Base-by-base conservation (phyloP, 306 rosid genomes). In the Carpinus fangiana region DNA sequence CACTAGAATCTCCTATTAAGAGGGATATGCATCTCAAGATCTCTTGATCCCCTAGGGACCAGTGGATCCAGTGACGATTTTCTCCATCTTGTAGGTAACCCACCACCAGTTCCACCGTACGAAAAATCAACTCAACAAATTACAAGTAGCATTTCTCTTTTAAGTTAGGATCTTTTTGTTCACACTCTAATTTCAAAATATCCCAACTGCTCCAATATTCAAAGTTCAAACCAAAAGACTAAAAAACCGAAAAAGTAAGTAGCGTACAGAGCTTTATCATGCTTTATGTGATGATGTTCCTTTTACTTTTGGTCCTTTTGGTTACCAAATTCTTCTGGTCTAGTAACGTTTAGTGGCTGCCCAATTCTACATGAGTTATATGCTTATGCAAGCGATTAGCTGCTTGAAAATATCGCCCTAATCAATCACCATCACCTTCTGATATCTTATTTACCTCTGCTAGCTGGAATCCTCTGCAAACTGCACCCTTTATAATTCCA, bases 401-500 rank as follows among this genome's bases (percentile, higher is more conserved):
- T 78, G 28, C 41, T 75, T 64, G 73, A 73, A 53, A 45, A 73
- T 73, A 56, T 77, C 55, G 4, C 64, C 68, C 73, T 76, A 47
- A 69, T 61, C 78, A 78, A 73, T 85, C 81, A 75, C 74, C 71
- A 83, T 80, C 84, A 74, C 47, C 11, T 67, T 38, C 72, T 75
- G 46, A 53, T 43, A 62, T 71, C 75, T 62, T 73, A 41, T 5
- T 41, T 41, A 62, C 73, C 73, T 60, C 26, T 57, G 82, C 80
- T 78, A 84, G 89, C 85, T 86, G 89, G 83, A 85, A 77, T 65
- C 53, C 4, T 56, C 16, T 6, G 69, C 46, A 8, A 16, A 1
- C 11, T 31, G 46, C 45, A 14, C n/a, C 5, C 21, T 7, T 59
- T 59, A 12, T 59, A 59, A 59, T 61, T 5, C 20, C 41, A 13